Base-by-base conservation (phyloP, 2,329 filamentous ascomycete genomes). In the Scedosporium aurantiacum region DNA sequence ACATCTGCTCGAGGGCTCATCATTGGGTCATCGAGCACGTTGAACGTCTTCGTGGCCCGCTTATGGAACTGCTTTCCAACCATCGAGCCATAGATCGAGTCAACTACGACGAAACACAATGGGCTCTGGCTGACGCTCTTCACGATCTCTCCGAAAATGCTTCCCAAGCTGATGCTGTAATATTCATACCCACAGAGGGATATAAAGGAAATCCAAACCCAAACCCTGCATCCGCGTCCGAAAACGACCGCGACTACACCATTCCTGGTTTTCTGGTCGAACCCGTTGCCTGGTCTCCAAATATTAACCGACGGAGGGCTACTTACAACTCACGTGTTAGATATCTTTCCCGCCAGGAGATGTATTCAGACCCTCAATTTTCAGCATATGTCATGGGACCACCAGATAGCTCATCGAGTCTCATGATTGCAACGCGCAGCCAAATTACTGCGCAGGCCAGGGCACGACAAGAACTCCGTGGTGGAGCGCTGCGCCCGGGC, bases 11-110 rank as follows among this genome's bases (percentile, higher is more conserved):
- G 1, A 58, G 60, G 7, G 63, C 70, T 1, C 70, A 71, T 18
- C 45, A 28, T 1, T 71, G 70, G 70, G 66, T 69, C 0, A 64
- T 67, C 2, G 61, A 65, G 6, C 65, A 66, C 7, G 55, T 71
- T 2, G 58, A 68, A 5, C 66, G 65, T 4, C 64, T 70, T 0
- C 64, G 62, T 5, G 62, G 63, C 0, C 65, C 65, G 0, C 28
- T 70, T 0, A 56, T 69, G 0, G 45, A 66, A 23, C 52, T 62
- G 0, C 61, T 68, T 18, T 8, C 43, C 43, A 47, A 47, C n/a
- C n/a, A 21, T 10, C 16, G 8, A 21, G 2, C 43, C n/a, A 16
- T 3, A 12, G 3, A 3, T 3, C 2, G 12, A n/a, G 2, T 2
- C 18, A 16, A 47, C 16, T 21, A 21, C 43, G 43, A 45, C 18